phyloP scores from a whole-genome alignment of 192 early-diverging fungal species.

The Coemansia sp. region DNA sequence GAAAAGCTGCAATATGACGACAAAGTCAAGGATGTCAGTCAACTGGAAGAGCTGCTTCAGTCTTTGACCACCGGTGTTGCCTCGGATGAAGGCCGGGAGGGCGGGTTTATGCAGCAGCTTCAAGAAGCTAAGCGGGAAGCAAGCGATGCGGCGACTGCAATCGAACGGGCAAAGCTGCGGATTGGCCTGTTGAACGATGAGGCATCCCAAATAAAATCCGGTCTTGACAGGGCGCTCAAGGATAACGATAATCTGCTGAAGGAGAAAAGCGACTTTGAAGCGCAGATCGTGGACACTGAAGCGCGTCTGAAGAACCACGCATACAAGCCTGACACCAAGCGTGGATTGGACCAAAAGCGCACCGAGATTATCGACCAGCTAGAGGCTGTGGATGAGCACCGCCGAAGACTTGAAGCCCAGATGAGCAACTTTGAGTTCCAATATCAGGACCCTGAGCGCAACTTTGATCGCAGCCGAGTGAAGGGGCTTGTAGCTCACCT shows the following conservation, averaged over 20 bases:
- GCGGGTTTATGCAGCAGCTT: conserved; percentile 96
- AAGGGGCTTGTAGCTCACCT: conserved; percentile 93
- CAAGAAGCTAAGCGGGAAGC: conserved; percentile 70
- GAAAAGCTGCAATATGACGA: conserved; percentile 52
- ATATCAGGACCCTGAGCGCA: conserved; percentile 79
- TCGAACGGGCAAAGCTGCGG: conserved; percentile 82
- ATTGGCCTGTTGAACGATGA: conserved; percentile 75
- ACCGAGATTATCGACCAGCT: conserved; percentile 35
- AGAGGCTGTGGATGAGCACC: conserved; percentile 38
- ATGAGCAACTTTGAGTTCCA: conserved; percentile 73
- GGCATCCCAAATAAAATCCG: conserved; percentile 64
- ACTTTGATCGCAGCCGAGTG: conserved; percentile 87
- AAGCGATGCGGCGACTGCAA: conserved; percentile 62
- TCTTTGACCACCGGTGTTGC: conserved; percentile 92
- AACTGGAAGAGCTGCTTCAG: conserved; percentile 81
- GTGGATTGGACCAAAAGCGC: conserved; percentile 41
- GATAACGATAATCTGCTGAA: conserved; percentile 65
- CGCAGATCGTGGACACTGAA: conserved; percentile 18
- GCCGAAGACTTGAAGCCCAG: conserved; percentile 46
- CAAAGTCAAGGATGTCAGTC: conserved; percentile 37
- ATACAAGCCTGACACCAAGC: conserved; percentile 35
- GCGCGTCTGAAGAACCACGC: conserved; percentile 26
- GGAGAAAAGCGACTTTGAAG: conserved; percentile 33
- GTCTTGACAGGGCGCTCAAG: conserved; percentile 65
- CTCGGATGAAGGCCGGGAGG: conserved; percentile 87